Conservation (phyloP, 306 rosid genomes). For the Pueraria montana region DNA sequence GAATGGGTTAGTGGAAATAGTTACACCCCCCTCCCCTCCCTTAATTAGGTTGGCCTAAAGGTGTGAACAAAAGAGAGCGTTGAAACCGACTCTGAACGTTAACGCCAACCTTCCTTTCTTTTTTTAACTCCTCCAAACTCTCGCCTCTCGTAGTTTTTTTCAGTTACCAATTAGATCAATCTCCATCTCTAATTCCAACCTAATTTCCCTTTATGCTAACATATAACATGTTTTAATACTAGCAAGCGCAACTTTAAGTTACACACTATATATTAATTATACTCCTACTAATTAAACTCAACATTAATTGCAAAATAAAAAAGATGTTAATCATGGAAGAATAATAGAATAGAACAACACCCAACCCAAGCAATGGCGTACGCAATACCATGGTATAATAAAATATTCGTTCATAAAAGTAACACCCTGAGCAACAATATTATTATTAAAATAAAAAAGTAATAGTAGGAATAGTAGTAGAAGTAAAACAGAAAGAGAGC, state of each 20-base stretch:
- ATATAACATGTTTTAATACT: background rate
- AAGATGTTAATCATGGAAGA: background rate
- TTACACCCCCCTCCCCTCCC: no score
- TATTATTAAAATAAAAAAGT: background rate
- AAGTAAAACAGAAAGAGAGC: slow-evolving; percentile 52
- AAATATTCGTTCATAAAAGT: slow-evolving; percentile 47
- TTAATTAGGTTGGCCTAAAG: slow-evolving; percentile 47
- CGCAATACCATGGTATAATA: background rate
- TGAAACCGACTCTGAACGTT: slow-evolving; percentile 57
- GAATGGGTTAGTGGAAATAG: slow-evolving; percentile 47
- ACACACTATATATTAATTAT: background rate
- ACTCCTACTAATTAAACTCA: background rate
- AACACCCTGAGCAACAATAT: slow-evolving; percentile 31
- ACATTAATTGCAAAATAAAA: slow-evolving; percentile 22
- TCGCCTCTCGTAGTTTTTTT: background rate
- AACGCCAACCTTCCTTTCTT: slow-evolving; percentile 53
- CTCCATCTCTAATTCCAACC: slow-evolving; percentile 51
- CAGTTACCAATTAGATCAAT: slow-evolving; percentile 46
- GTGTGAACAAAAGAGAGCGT: slow-evolving; percentile 51
- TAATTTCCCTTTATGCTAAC: slow-evolving; percentile 27
- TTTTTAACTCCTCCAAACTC: slow-evolving; percentile 26
- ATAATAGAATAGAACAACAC: background rate
- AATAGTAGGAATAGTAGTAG: slow-evolving; percentile 33
- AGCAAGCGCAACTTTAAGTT: slow-evolving; percentile 9
- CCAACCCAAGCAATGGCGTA: background rate